Percentiles rank a stretch among this genome's conserved stretches.
These are phyloP conservation scores for Datura wrightii DNA, from an alignment of 257 asterid genomes.

Conservation along the genomic window DNA sequence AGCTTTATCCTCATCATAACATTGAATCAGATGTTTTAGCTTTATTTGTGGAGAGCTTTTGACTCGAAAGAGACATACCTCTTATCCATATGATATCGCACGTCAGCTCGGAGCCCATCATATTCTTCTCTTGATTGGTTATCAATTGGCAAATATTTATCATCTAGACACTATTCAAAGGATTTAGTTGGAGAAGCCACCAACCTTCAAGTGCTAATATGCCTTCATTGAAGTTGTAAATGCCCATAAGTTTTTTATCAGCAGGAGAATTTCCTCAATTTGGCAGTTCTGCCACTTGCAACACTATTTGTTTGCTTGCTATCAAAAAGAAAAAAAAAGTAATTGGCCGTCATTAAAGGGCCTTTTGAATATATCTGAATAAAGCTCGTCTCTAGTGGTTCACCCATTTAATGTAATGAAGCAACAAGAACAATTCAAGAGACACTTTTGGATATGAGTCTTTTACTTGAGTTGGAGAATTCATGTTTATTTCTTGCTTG, in stretches of 20 bases:
- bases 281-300: slow-evolving; percentile 24
- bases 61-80: background rate
- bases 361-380: background rate
- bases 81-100: background rate
- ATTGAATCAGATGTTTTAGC: slow-evolving; percentile 9
- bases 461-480: background rate
- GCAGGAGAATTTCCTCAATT: slow-evolving; percentile 22
- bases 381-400: slow-evolving; percentile 23
- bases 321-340: background rate
- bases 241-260: background rate
- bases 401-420: slow-evolving; percentile 25
- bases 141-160: slow-evolving; percentile 4
- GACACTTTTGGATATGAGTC: background rate
- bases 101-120: slow-evolving; percentile 13
- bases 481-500: slow-evolving; percentile 15
- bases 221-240: slow-evolving; percentile 14
- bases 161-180: background rate
- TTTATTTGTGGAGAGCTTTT: slow-evolving; percentile 19
- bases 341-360: background rate
- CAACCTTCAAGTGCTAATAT: slow-evolving; percentile 9
- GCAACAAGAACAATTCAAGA: background rate
- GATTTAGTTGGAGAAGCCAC: slow-evolving; percentile 11
- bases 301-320: slow-evolving; percentile 23
- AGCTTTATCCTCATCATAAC: slow-evolving; percentile 10
- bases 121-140: slow-evolving; percentile 16